A percentile compares a stretch with the other conserved stretches of the same genome.
Evolutionary conservation across 2,329 filamentous ascomycete species (phyloP).

Genomic region (Penicillium sp.): DNA sequence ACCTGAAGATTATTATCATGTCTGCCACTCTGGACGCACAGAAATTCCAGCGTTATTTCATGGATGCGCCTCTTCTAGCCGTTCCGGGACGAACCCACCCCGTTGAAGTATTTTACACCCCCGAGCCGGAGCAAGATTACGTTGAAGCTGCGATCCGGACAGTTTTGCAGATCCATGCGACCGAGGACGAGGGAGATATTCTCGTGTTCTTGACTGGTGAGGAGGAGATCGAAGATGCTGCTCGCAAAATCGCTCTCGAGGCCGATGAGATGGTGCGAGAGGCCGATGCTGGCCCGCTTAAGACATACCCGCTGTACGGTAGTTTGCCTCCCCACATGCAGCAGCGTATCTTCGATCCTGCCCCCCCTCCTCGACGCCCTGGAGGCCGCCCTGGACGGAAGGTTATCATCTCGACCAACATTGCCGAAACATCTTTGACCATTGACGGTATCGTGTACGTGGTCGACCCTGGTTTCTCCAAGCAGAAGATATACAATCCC

Average conservation of each 20-base stretch:
- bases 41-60: constrained; percentile 98
- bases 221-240: constrained; percentile 97
- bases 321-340: constrained; percentile 90
- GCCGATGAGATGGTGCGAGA: constrained; percentile 89
- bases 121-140: constrained; percentile 93
- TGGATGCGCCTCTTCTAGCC: constrained; percentile 86
- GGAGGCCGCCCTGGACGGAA: constrained; percentile 90
- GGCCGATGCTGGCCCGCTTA: constrained; percentile 84
- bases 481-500: constrained; percentile 99
- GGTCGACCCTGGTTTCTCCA: constrained; percentile 98
- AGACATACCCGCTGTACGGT: constrained; percentile 91
- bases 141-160: constrained; percentile 93
- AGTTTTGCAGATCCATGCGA: constrained; percentile 93
- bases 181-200: constrained; percentile 88
- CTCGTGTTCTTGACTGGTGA: constrained; percentile 95
- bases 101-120: constrained; percentile 98
- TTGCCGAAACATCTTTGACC: constrained; percentile 94
- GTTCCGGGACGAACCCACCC: constrained; percentile 94
- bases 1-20: constrained; percentile 99
- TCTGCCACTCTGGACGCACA: constrained; percentile 95
- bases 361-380: constrained; percentile 69
- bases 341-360: constrained; percentile 90
- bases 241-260: constrained; percentile 86
- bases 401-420: constrained; percentile 92
- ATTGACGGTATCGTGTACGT: constrained; percentile 99